Base-by-base conservation (phyloP, 2,329 filamentous ascomycete species). In the Beauveria australis region DNA sequence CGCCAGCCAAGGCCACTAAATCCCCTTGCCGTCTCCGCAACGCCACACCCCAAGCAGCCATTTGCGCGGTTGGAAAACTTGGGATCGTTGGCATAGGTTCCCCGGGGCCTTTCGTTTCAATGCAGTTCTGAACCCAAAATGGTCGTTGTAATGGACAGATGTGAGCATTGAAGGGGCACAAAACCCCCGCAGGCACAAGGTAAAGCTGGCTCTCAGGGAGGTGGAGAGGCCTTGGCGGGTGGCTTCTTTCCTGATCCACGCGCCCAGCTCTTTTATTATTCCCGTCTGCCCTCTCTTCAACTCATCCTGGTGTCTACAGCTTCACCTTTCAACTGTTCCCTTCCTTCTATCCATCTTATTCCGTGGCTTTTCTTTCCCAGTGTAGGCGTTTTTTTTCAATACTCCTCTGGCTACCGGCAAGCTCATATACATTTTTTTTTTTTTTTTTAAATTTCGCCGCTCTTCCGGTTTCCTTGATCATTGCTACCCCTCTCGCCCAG, bases 251-350 rank as follows among this genome's bases (percentile, higher is more conserved):
- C 41, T 26, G 10, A 54, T 19, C 51, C 51, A 54, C 53, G 16
- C 41, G 26, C n/a, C 24, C 53, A 47, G 19, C 44, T 40, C 22
- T 37, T 59, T 59, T 59, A 22, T 59, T 59, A 22, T 59, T 59
- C 55, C 55, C 55, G 55, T 59, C 37, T 37, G 28, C 18, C 46
- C 46, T 52, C 46, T 6, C 37, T 12, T 14, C 28, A 18, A 18
- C n/a, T 26, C 53, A 12, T 19, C 30, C 28, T 26, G 3, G 12
- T 22, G 18, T 40, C 28, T 10, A 33, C 26, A 19, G 49, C 30
- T 53, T 53, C 49, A n/a, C 30, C 22, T 53, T 19, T 9, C 19
- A 8, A 24, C 24, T n/a, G 3, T 40, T 47, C 19, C n/a, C 16
- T 51, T 30, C 48, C 26, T 51, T 51, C 26, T n/a, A 8, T 30